Base-by-base conservation (phyloP, 805 yeast genomes). In the Pichia rugopelliculosa region DNA sequence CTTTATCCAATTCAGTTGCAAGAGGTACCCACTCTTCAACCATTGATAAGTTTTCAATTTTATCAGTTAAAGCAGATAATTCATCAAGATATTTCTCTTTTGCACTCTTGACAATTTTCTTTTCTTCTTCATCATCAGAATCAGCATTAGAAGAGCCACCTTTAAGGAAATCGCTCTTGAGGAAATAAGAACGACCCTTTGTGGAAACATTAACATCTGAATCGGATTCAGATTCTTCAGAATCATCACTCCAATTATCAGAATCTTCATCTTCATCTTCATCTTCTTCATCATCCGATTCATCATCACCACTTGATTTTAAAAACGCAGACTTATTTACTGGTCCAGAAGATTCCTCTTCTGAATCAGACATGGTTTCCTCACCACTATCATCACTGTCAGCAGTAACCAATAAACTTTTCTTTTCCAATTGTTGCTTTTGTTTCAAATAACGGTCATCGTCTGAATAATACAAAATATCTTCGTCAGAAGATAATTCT, bases 11-110 rank as follows among this genome's bases (percentile, higher is more conserved):
- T 59, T 87, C 95, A 41, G 72, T 68, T 45, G 83, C 76, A 40
- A 86, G 83, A 37, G 76, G 71, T 47, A 81, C 75, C 96, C 96
- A 91, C 68, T 87, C 91, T 59, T 79, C 79, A 55, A 76, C 75
- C 67, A 77, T 76, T 59, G 79, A 80, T 44, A 82, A 80, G 50
- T 76, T 75, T 60, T 83, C 89, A 59, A 89, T 79, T 45, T 79
- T 74, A 59, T 79, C 82, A 56, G 83, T 77, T 30, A 77, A 67
- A 23, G 73, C 73, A 57, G 78, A 82, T 70, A 93, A 77, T 66
- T 93, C 99, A 62, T 89, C 97, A 57, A 89, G 66, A 51, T 89
- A 75, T 72, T 91, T 93, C 55, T 90, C 98, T 70, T 84, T 87
- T 46, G 97, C 96, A 49, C 93, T 82, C 71, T 87, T 90, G 57